A percentile compares a stretch with the other conserved stretches of the same genome.
These are phyloP conservation scores for Butyriboletus loyo DNA, from an alignment of 768 basidiomycete species.

Conservation along the genomic window DNA sequence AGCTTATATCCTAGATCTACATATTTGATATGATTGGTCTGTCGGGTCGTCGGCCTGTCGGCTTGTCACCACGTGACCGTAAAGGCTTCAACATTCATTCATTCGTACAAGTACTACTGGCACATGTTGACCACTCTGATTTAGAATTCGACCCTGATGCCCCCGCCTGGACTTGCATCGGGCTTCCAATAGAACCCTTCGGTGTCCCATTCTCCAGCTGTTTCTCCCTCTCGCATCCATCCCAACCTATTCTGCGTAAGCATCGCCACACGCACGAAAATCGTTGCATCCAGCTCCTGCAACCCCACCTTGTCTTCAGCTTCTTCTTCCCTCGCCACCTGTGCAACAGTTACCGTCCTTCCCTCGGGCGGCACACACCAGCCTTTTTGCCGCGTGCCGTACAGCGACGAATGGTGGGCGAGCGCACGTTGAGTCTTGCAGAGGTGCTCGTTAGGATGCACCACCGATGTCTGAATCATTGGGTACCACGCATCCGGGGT, in stretches of 20 bases:
- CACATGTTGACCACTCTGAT: neutral
- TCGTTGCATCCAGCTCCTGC: conserved; percentile 50
- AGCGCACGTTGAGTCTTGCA: conserved; percentile 49
- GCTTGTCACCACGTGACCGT: no score
- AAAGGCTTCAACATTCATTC: no score
- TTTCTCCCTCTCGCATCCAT: conserved; percentile 41
- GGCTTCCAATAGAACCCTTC: conserved; percentile 17
- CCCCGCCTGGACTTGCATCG: neutral
- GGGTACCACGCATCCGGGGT: conserved; percentile 58
- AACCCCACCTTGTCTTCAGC: conserved; percentile 25
- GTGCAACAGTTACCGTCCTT: conserved; percentile 16
- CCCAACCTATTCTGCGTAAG: conserved; percentile 44
- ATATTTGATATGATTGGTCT: no score
- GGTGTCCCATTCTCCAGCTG: conserved; percentile 19
- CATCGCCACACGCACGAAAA: conserved; percentile 57
- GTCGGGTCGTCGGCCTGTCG: no score
- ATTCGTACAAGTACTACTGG: no score
- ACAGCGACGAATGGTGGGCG: conserved; percentile 41
- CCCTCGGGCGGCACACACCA: conserved; percentile 16
- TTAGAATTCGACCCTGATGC: neutral
- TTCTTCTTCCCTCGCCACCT: conserved; percentile 21
- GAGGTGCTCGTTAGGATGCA: conserved; percentile 57
- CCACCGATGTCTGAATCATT: conserved; percentile 49
- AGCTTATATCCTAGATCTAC: no score
- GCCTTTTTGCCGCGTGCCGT: conserved; percentile 37